These are phyloP conservation scores for Phoma sp. DNA, from an alignment of 2,329 filamentous ascomycete genomes.

Conservation along the genomic window DNA sequence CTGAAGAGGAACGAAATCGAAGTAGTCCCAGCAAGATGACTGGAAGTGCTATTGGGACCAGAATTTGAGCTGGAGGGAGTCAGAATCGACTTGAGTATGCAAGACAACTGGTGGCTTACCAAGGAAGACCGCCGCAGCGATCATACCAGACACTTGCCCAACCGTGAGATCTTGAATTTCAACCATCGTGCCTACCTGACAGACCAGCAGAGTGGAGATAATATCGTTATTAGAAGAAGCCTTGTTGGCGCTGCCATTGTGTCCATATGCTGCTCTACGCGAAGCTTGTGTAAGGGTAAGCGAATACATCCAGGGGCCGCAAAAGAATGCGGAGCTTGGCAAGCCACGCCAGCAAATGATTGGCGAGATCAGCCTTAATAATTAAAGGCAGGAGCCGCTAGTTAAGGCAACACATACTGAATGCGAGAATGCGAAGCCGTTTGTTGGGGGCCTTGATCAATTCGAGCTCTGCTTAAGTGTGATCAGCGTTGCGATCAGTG, in stretches of 20 bases:
- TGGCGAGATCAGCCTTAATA: neutral
- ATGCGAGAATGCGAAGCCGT: neutral
- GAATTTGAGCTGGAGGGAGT: neutral
- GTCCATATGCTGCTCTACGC: neutral
- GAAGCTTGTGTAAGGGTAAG: neutral
- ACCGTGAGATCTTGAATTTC: slow-evolving; percentile 36
- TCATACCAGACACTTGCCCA: slow-evolving; percentile 52
- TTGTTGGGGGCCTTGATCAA: neutral
- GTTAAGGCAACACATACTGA: neutral
- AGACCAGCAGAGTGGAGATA: neutral
- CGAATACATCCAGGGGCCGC: neutral
- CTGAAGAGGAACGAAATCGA: neutral
- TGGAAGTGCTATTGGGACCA: neutral
- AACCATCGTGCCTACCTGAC: slow-evolving; percentile 4
- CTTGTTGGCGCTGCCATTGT: neutral
- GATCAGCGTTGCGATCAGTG: no score
- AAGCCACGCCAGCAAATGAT: neutral
- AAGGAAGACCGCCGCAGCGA: slow-evolving; percentile 49
- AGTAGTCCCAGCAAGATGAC: neutral
- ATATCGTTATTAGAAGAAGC: neutral
- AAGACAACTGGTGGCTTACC: slow-evolving; percentile 20
- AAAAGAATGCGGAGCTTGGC: neutral
- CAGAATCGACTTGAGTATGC: neutral
- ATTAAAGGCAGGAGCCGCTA: neutral
- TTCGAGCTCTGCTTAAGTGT: neutral